A percentile compares a stretch with the other conserved stretches of the same genome.
Conservation (phyloP, 208 protist genomes). For the Crithidia expoeki region DNA sequence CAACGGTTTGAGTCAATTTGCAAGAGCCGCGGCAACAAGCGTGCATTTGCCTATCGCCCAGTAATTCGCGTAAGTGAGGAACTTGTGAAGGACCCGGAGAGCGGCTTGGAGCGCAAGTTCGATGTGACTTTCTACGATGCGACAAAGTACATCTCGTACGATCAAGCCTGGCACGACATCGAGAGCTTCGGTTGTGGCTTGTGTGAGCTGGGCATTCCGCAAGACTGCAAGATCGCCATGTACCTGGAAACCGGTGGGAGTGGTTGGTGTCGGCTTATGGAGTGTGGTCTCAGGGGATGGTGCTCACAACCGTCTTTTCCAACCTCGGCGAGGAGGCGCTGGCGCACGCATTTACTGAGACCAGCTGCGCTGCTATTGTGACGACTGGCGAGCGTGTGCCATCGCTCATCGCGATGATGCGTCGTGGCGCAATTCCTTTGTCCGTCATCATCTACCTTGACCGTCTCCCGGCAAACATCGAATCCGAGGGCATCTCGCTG, state of each 20-base stretch:
- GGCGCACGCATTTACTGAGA: conserved; percentile 58
- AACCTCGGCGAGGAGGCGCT: conserved; percentile 81
- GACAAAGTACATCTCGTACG: conserved; percentile 62
- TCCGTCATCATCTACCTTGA: conserved; percentile 52
- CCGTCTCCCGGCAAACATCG: conserved; percentile 30
- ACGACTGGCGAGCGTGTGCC: conserved; percentile 56
- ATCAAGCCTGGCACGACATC: conserved; percentile 58
- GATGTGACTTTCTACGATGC: conserved; percentile 52
- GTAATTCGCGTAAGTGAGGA: conserved; percentile 54
- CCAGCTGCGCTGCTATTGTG: conserved; percentile 51
- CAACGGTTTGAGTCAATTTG: conserved; percentile 41
- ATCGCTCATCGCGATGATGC: conserved; percentile 45
- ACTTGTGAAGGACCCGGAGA: conserved; percentile 28
- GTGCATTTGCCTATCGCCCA: conserved; percentile 62
- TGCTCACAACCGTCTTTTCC: conserved; percentile 73
- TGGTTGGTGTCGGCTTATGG: conserved; percentile 73
- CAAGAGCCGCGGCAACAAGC: conserved; percentile 27
- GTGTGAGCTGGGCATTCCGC: conserved; percentile 45
- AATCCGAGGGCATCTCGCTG: conserved; percentile 33
- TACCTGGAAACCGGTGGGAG: conserved; percentile 92
- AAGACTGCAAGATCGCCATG: conserved; percentile 52
- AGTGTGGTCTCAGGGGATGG: conserved; percentile 71
- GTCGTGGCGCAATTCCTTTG: conserved; percentile 22
- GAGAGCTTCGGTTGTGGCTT: conserved; percentile 64
- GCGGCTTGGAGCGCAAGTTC: conserved; percentile 43